These are phyloP conservation scores for Echeveria elegans DNA, from an alignment of 164 flowering plant species.

Conservation along the genomic window DNA sequence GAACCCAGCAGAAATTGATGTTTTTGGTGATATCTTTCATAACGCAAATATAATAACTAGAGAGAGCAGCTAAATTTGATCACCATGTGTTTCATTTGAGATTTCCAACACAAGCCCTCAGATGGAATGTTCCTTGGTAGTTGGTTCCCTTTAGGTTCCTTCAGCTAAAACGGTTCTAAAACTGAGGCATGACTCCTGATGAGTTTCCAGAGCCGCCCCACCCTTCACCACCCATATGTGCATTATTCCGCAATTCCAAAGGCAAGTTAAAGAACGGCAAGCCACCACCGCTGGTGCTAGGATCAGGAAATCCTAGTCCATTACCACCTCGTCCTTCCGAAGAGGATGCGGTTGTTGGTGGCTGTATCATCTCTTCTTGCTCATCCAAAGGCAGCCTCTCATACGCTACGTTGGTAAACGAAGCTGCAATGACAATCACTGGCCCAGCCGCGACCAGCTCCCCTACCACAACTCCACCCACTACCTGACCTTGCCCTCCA, in stretches of 20 bases:
- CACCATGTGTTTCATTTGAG: not conserved
- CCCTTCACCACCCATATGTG: conserved; percentile 60
- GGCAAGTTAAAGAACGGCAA: conserved; percentile 77
- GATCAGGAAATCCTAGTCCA: conserved; percentile 39
- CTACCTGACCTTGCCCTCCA: conserved; percentile 84
- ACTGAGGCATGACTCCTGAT: conserved; percentile 38
- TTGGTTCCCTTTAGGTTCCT: not conserved
- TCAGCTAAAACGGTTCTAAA: conserved; percentile 9
- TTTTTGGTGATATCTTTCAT: not conserved
- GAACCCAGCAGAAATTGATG: not conserved
- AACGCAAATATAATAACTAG: not conserved
- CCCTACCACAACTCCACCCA: conserved; percentile 79
- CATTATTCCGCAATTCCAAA: conserved; percentile 17
- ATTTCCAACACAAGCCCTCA: not conserved
- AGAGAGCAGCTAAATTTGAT: not conserved
- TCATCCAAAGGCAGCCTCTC: conserved; percentile 72
- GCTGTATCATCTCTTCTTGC: conserved; percentile 34
- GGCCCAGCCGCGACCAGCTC: conserved; percentile 76
- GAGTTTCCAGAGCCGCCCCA: conserved; percentile 33
- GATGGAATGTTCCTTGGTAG: not conserved
- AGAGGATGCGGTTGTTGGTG: conserved; percentile 18
- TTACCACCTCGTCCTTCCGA: conserved; percentile 20
- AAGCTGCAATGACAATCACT: conserved; percentile 72
- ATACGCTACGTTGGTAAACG: conserved; percentile 79
- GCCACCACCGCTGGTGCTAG: conserved; percentile 60